A percentile compares a stretch with the other conserved stretches of the same genome.
phyloP scores from a whole-genome alignment of 768 basidiomycete species.

The Floccularia luteovirens region DNA sequence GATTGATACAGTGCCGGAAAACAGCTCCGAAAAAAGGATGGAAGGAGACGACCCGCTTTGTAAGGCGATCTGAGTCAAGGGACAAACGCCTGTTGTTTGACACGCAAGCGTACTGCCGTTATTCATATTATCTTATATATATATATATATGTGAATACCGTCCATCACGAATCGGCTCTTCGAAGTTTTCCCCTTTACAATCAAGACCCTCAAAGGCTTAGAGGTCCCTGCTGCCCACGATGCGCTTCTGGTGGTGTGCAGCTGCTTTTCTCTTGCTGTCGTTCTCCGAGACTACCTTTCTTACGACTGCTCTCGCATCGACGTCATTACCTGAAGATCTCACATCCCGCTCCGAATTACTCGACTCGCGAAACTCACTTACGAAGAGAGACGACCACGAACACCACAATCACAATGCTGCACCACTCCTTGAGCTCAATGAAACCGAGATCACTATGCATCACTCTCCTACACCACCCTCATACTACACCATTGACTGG shows the following conservation, averaged over 20 bases:
- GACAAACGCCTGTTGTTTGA: background rate
- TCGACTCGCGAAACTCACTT: conserved; percentile 8
- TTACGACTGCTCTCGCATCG: background rate
- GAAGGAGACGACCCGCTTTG: too few species aligned
- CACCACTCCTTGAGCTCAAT: conserved; percentile 58
- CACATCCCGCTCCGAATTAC: background rate
- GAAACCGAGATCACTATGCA: conserved; percentile 63
- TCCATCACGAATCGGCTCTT: background rate
- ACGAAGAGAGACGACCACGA: conserved; percentile 27
- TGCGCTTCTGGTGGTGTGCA: conserved; percentile 8
- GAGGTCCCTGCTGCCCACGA: conserved; percentile 3
- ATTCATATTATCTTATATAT: background rate
- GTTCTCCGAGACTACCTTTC: conserved; percentile 1
- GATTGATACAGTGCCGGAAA: too few species aligned
- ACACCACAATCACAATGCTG: conserved; percentile 41
- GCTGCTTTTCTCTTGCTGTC: conserved; percentile 2
- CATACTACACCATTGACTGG: conserved; percentile 79
- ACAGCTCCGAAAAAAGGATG: too few species aligned
- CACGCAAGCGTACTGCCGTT: background rate
- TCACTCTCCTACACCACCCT: conserved; percentile 68
- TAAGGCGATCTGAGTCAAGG: conserved; percentile 18
- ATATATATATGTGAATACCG: background rate
- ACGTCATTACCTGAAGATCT: background rate
- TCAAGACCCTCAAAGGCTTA: too few species aligned
- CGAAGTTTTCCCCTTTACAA: background rate